A percentile compares a stretch with the other conserved stretches of the same genome.
These are phyloP conservation scores for Linnemannia exigua DNA, from an alignment of 192 early-diverging fungal species.

Conservation along the genomic window DNA sequence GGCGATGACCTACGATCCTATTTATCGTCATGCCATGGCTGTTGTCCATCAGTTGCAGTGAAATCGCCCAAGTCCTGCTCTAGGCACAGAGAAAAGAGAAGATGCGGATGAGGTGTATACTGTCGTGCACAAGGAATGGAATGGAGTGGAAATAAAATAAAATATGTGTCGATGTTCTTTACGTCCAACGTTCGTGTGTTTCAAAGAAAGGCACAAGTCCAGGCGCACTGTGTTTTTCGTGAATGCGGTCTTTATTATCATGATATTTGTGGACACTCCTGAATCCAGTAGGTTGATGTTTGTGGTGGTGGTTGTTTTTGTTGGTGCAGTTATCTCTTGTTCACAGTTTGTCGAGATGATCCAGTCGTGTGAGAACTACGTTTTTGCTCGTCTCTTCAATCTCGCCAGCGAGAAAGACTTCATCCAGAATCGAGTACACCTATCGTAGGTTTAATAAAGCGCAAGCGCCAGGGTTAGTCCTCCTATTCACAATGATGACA, in stretches of 20 bases:
- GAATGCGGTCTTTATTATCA: constrained; percentile 7
- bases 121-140: too few relatives aligned
- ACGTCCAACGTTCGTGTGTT: too few relatives aligned
- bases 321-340: neutral
- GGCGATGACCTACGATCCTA: too few relatives aligned
- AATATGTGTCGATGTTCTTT: too few relatives aligned
- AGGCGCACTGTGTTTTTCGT: too few relatives aligned
- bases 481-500: neutral
- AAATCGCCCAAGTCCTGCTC: too few relatives aligned
- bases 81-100: too few relatives aligned
- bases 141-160: too few relatives aligned
- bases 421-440: constrained; percentile 97
- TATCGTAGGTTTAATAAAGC: constrained; percentile 25
- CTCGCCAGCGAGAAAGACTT: constrained; percentile 98
- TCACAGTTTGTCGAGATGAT: constrained; percentile 82
- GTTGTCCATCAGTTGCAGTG: too few relatives aligned
- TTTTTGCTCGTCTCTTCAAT: constrained; percentile 96
- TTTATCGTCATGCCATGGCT: too few relatives aligned
- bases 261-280: neutral
- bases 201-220: too few relatives aligned
- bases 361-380: constrained; percentile 79
- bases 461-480: neutral
- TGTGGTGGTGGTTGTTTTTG: neutral
- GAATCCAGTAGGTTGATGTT: neutral
- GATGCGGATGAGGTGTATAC: too few relatives aligned